Evolutionary conservation across 257 asterid genomes (phyloP).

Genomic region (Anisodus acutangulus): DNA sequence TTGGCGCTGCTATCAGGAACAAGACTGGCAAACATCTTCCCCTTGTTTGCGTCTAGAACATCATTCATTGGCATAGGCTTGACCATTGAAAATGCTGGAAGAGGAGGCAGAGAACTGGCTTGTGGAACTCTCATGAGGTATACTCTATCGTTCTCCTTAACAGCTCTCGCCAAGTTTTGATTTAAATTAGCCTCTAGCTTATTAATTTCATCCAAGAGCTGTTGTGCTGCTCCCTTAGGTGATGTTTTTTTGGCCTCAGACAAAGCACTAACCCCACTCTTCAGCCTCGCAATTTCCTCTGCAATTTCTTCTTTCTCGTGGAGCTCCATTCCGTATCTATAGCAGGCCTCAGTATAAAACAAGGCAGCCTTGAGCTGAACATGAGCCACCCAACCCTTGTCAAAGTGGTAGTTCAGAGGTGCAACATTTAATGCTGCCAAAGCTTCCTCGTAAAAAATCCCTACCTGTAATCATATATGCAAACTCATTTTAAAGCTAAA

Average conservation of each 20-base stretch:
- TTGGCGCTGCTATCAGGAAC: conserved; percentile 96
- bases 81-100: conserved; percentile 90
- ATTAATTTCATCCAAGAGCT: conserved; percentile 78
- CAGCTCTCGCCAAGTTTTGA: conserved; percentile 80
- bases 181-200: conserved; percentile 73
- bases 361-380: conserved; percentile 93
- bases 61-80: conserved; percentile 92
- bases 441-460: conserved; percentile 90
- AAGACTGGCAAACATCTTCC: conserved; percentile 89
- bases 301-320: conserved; percentile 97
- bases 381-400: conserved; percentile 87
- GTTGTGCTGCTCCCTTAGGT: conserved; percentile 83
- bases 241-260: conserved; percentile 80
- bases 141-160: conserved; percentile 96
- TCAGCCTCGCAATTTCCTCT: conserved; percentile 95
- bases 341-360: conserved; percentile 95
- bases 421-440: conserved; percentile 71
- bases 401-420: conserved; percentile 90
- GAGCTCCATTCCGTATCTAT: conserved; percentile 83
- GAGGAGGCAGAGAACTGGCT: conserved; percentile 76
- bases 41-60: conserved; percentile 87
- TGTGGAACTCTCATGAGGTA: conserved; percentile 95
- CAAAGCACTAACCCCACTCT: conserved; percentile 72
- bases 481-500: background rate
- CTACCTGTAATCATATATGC: conserved; percentile 56